Conservation (phyloP, 2,329 filamentous ascomycete species). For the Arthroderma sp. region DNA sequence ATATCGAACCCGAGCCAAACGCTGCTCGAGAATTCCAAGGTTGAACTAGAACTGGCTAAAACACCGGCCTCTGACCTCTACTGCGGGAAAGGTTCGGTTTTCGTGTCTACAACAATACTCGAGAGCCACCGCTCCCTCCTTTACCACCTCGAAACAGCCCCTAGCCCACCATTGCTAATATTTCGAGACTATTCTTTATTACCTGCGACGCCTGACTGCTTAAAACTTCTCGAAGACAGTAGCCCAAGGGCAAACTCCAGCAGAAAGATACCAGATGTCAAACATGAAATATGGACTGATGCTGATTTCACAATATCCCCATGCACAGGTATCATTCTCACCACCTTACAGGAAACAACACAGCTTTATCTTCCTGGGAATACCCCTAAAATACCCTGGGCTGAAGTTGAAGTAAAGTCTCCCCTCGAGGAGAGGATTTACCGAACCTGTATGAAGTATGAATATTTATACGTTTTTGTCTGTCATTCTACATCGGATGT, state of each 20-base stretch:
- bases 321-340: conserved; percentile 53
- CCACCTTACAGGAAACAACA: conserved; percentile 56
- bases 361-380: conserved; percentile 58
- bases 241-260: too few species aligned
- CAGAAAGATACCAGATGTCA: not conserved
- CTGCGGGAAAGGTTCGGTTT: conserved; percentile 1
- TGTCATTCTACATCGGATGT: conserved; percentile 22
- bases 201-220: not conserved
- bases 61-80: too few species aligned
- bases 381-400: conserved; percentile 12
- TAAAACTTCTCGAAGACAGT: too few species aligned
- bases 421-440: conserved; percentile 44
- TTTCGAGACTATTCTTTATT: conserved; percentile 14
- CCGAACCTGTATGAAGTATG: conserved; percentile 46
- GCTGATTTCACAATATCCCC: conserved; percentile 62
- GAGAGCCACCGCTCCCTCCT: conserved; percentile 14
- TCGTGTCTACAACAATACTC: conserved; percentile 17
- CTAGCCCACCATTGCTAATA: conserved; percentile 7
- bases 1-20: too few species aligned
- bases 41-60: too few species aligned
- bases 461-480: conserved; percentile 54
- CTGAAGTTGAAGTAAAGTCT: conserved; percentile 15
- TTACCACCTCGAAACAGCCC: conserved; percentile 9
- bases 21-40: too few species aligned
- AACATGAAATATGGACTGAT: conserved; percentile 10